phyloP scores from a whole-genome alignment of 2,329 filamentous ascomycete genomes.

The Dactylellina sp. region DNA sequence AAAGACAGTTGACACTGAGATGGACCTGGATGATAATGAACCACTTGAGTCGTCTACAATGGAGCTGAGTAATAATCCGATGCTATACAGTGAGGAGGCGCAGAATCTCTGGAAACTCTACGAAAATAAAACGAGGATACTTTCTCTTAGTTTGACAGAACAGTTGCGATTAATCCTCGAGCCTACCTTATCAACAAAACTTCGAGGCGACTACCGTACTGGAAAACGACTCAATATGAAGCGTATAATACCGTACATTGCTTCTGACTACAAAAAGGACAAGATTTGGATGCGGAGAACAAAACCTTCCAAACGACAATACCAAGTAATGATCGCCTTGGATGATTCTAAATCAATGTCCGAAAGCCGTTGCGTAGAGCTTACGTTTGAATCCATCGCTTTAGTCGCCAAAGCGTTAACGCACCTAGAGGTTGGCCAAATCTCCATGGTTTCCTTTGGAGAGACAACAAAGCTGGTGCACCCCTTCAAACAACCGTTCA shows the following conservation, averaged over 20 bases:
- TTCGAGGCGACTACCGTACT: slow-evolving; percentile 95
- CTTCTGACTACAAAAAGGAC: slow-evolving; percentile 97
- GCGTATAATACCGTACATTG: slow-evolving; percentile 99
- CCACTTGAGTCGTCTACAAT: neutral
- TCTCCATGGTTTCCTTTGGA: slow-evolving; percentile 92
- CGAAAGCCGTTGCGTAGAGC: slow-evolving; percentile 77
- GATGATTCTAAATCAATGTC: slow-evolving; percentile 97
- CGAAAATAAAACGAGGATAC: slow-evolving; percentile 83
- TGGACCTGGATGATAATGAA: slow-evolving; percentile 35
- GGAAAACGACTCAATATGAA: slow-evolving; percentile 99
- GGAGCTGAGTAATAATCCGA: slow-evolving; percentile 1
- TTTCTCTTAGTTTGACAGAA: slow-evolving; percentile 89
- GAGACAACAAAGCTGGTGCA: slow-evolving; percentile 85
- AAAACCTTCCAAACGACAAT: slow-evolving; percentile 90
- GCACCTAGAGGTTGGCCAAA: slow-evolving; percentile 93
- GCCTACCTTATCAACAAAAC: slow-evolving; percentile 93
- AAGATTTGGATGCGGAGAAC: slow-evolving; percentile 99
- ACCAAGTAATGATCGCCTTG: slow-evolving; percentile 97
- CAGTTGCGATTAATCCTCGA: slow-evolving; percentile 95
- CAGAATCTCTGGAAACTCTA: slow-evolving; percentile 85
- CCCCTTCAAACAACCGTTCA: slow-evolving; percentile 84
- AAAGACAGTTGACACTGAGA: slow-evolving; percentile 35
- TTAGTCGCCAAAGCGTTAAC: slow-evolving; percentile 87
- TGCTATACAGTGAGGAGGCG: slow-evolving; percentile 67
- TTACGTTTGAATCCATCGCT: slow-evolving; percentile 93